These are phyloP conservation scores for Populus alba DNA, from an alignment of 345 rosid species.

Conservation along the genomic window DNA sequence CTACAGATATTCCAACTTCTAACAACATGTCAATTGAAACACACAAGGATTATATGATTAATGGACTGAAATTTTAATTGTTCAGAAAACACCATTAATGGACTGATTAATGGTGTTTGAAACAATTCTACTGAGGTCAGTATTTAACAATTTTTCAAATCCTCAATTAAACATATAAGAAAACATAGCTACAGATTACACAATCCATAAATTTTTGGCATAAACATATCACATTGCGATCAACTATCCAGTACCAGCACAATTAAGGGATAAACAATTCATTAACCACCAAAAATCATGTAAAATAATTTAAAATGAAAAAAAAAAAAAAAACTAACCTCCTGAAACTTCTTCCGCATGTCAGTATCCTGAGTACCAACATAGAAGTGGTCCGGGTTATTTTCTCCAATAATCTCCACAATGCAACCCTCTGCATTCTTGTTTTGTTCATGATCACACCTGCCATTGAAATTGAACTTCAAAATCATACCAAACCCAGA, in stretches of 20 bases:
- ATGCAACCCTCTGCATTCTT: constrained; percentile 70
- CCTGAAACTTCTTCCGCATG: constrained; percentile 61
- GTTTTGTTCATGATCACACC: constrained; percentile 75
- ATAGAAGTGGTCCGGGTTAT: constrained; percentile 72
- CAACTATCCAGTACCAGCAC: background rate
- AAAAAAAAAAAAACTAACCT: constrained; percentile 37
- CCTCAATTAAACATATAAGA: background rate
- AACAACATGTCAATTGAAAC: background rate
- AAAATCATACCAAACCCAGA: background rate
- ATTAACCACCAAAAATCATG: background rate
- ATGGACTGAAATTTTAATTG: background rate
- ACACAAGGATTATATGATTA: background rate
- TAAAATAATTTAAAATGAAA: background rate
- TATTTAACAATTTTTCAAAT: background rate
- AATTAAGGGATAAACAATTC: background rate
- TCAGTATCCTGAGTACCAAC: constrained; percentile 80
- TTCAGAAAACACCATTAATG: background rate
- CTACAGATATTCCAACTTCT: background rate
- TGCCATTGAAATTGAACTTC: constrained; percentile 26
- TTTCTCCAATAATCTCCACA: constrained; percentile 53
- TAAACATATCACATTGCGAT: background rate
- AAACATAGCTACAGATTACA: background rate
- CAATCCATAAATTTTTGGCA: background rate
- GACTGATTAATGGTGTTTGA: too few species aligned
- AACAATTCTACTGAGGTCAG: background rate